Percentiles rank a stretch among this genome's conserved stretches.
These are phyloP conservation scores for Lachancea nothofagi DNA, from an alignment of 805 yeast species.

Conservation along the genomic window DNA sequence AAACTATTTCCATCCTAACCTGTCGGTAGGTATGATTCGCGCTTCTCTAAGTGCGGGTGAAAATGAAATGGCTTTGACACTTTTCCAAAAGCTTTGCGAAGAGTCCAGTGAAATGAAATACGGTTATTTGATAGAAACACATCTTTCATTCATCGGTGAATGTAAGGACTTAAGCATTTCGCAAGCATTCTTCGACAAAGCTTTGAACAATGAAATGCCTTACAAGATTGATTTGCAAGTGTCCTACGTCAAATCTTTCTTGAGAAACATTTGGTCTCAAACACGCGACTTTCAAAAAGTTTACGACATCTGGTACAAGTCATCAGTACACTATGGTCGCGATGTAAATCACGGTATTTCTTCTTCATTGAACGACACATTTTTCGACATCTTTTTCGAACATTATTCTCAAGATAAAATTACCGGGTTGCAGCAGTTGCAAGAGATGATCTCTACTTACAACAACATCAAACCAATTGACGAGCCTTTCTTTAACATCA, in stretches of 20 bases:
- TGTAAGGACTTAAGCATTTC: conserved; percentile 70
- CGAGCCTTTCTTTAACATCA: conserved; percentile 76
- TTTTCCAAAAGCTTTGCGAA: conserved; percentile 55
- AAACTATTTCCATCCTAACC: conserved; percentile 37
- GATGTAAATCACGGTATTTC: conserved; percentile 63
- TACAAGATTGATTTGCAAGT: conserved; percentile 67
- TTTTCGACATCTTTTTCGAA: conserved; percentile 63
- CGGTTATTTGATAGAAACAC: conserved; percentile 64
- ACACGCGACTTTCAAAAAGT: conserved; percentile 55
- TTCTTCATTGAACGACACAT: conserved; percentile 62
- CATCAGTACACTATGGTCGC: conserved; percentile 53
- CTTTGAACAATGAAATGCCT: conserved; percentile 63
- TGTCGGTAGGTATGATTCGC: conserved; percentile 67
- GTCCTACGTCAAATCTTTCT: conserved; percentile 60
- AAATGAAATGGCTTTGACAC: conserved; percentile 57
- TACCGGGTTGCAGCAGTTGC: conserved; percentile 53
- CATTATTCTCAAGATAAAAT: conserved; percentile 43
- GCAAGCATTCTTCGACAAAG: conserved; percentile 67
- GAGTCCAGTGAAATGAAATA: conserved; percentile 42
- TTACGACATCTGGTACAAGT: conserved; percentile 55
- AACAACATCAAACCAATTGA: conserved; percentile 55
- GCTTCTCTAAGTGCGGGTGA: conserved; percentile 63
- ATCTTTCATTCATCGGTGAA: conserved; percentile 70
- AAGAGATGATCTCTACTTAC: conserved; percentile 51
- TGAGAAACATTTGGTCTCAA: conserved; percentile 54